Evolutionary conservation across 2,329 filamentous ascomycete genomes (phyloP).

Genomic region (Ascochyta fabae): DNA sequence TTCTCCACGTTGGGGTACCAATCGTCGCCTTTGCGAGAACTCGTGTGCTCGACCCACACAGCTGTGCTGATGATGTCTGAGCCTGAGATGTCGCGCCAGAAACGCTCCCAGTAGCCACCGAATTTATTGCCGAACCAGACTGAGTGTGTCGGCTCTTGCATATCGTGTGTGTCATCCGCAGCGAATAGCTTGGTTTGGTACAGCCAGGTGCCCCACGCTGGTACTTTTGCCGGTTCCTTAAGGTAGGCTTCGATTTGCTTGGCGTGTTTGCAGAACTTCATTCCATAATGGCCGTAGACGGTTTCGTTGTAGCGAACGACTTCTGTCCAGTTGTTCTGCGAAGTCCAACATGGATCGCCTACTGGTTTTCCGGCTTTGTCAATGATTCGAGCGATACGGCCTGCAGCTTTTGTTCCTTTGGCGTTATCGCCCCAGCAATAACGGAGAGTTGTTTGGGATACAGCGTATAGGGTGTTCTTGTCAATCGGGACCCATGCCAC

Average conservation of each 20-base stretch:
- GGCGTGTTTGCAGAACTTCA: conserved; percentile 22
- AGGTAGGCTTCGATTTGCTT: conserved; percentile 20
- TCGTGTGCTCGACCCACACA: conserved; percentile 18
- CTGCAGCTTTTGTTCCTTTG: conserved; percentile 22
- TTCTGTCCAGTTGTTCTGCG: conserved; percentile 20
- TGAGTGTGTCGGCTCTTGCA: conserved; percentile 21
- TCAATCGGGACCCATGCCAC: conserved; percentile 19
- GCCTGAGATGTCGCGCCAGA: conserved; percentile 21
- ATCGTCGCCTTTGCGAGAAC: conserved; percentile 3
- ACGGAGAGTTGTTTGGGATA: conserved; percentile 21
- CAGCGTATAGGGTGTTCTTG: conserved; percentile 15
- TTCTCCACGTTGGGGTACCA: conserved; percentile 17
- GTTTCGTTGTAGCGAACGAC: conserved; percentile 22
- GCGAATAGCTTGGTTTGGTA: conserved; percentile 22
- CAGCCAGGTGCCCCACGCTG: conserved; percentile 22
- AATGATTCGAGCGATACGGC: conserved; percentile 19
- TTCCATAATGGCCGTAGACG: conserved; percentile 21
- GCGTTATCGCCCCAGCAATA: conserved; percentile 21
- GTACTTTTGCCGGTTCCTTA: conserved; percentile 16
- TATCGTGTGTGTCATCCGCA: conserved; percentile 16
- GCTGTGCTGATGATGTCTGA: conserved; percentile 17
- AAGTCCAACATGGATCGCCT: conserved; percentile 21
- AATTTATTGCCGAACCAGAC: conserved; percentile 18
- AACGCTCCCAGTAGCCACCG: conserved; percentile 20
- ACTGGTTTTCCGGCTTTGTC: conserved; percentile 12